Conservation (phyloP, 805 yeast species). For the Pichia ethanolica region DNA sequence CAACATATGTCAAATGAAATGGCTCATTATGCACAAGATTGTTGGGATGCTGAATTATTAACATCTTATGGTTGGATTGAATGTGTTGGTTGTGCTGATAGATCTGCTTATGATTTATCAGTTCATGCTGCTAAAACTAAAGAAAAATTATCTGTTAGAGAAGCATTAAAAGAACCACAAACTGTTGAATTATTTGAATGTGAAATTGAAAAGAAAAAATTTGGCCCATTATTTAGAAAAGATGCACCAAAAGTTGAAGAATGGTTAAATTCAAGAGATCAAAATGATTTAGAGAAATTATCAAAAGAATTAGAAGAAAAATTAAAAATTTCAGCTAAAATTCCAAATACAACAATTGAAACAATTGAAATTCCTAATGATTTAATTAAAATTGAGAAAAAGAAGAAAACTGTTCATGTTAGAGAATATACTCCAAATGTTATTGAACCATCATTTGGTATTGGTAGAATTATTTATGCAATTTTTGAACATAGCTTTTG, state of each 20-base stretch:
- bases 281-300: conserved; percentile 76
- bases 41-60: conserved; percentile 98
- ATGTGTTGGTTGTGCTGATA: conserved; percentile 99
- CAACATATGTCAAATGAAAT: conserved; percentile 98
- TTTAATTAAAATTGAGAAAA: conserved; percentile 69
- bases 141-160: conserved; percentile 91
- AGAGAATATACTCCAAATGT: conserved; percentile 96
- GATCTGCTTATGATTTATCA: conserved; percentile 94
- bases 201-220: conserved; percentile 86
- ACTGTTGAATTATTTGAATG: conserved; percentile 79
- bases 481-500: conserved; percentile 93
- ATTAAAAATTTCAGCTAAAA: conserved; percentile 57
- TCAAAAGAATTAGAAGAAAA: conserved; percentile 56
- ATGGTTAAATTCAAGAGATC: conserved; percentile 67
- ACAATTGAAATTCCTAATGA: conserved; percentile 59
- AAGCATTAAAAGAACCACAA: conserved; percentile 77
- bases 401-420: conserved; percentile 76
- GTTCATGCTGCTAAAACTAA: conserved; percentile 94
- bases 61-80: conserved; percentile 99
- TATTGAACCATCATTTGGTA: conserved; percentile 98
- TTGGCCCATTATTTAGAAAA: conserved; percentile 96
- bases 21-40: conserved; percentile 99
- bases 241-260: conserved; percentile 90
- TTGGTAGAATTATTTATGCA: conserved; percentile 93
- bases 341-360: conserved; percentile 56